Evolutionary conservation across 148 eudicot genomes (phyloP), one percentile per base, ranked within the genome.

Genomic region (Heliamphora exappendiculata): DNA sequence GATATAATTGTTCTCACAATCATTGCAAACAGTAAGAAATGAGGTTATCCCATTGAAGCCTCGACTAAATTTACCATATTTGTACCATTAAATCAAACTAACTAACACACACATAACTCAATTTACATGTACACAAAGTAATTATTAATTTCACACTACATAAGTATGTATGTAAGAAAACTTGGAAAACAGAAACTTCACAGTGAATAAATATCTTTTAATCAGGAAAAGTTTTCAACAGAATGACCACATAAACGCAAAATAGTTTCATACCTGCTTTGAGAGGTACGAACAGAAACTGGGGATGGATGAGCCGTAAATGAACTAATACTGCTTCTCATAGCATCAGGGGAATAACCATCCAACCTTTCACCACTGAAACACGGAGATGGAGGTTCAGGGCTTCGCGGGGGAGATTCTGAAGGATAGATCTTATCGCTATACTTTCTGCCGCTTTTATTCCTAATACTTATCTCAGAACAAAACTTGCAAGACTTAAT

Each of bases 391-490:
- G 84, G 82, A 19, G 91, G 89, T 77, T 90, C 95, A 44, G 92
- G 92, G 78, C 93, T 90, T 42, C 75, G 82, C 57, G 87, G 79
- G 4, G 98, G 91, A 57, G 98, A 90, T 66, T 90, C 92, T 28
- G 92, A 83, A 44, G 98, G 98, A 79, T 90, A 81, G 44, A 92
- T 78, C 74, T 92, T 94, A 36, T 82, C 96, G 74, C 83, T 87
- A 71, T 78, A 85, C 81, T 80, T 89, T 75, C 83, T 80, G 31
- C 77, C 77, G 41, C 78, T 42, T 81, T 86, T 85, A 11, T 71
- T 78, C 72, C 75, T 50, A 41, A 67, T 49, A 28, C 65, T 76
- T 19, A 80, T 74, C 37, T 80, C 79, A 64, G 71, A 85, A 78
- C 98, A 94, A 58, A 89, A 79, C 62, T 88, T 86, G 82, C 98